phyloP scores from a whole-genome alignment of 257 asterid genomes.

The Ligustrum vulgare region DNA sequence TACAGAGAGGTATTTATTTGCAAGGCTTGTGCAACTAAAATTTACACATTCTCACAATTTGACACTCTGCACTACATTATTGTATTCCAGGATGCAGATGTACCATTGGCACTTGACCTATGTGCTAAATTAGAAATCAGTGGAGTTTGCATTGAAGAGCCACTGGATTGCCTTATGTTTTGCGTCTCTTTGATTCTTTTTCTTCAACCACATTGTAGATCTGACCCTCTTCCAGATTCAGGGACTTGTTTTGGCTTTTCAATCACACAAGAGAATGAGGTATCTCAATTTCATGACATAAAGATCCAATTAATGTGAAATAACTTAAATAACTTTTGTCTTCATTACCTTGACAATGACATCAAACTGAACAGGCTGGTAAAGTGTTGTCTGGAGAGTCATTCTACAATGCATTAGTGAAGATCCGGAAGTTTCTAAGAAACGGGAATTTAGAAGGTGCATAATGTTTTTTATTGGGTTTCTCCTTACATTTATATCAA shows the following conservation, averaged over 20 bases:
- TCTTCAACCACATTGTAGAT: constrained; percentile 67
- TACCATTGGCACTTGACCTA: constrained; percentile 47
- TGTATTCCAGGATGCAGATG: constrained; percentile 58
- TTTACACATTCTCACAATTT: neutral
- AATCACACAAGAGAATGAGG: constrained; percentile 86
- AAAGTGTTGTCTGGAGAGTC: constrained; percentile 57
- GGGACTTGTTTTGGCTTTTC: constrained; percentile 77
- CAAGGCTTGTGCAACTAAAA: constrained; percentile 15
- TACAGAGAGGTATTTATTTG: constrained; percentile 59
- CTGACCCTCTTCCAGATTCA: constrained; percentile 55
- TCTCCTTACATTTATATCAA: neutral
- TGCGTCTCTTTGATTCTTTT: constrained; percentile 81
- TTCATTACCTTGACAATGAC: constrained; percentile 17
- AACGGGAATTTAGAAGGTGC: constrained; percentile 70
- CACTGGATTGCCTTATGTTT: constrained; percentile 77
- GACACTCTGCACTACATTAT: constrained; percentile 8
- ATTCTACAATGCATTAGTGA: constrained; percentile 57
- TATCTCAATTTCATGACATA: constrained; percentile 14
- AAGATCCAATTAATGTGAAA: constrained; percentile 9
- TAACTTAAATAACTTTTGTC: constrained; percentile 18
- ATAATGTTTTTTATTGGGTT: neutral
- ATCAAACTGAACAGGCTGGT: constrained; percentile 43
- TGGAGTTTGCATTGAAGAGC: constrained; percentile 66
- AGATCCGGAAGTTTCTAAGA: constrained; percentile 61
- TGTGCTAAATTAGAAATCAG: constrained; percentile 65